These are phyloP conservation scores for Saccharomyces uvarum DNA, from an alignment of 1,139 yeast genomes.

Conservation along the genomic window DNA sequence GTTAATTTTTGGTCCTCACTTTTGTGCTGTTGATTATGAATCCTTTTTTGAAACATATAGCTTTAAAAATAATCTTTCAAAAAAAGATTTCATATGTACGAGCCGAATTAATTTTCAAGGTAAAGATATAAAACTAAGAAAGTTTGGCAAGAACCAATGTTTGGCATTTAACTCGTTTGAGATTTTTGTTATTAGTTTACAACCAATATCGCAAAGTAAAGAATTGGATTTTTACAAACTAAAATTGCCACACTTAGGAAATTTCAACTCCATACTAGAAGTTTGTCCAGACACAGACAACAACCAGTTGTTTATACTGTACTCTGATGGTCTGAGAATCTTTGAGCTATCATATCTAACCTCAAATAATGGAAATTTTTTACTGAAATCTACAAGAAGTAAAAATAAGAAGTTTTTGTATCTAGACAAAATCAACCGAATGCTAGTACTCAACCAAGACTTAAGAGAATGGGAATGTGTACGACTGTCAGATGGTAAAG, in stretches of 20 bases:
- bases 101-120: not conserved
- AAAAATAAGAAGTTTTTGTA: slow-evolving; percentile 19
- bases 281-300: slow-evolving; percentile 6
- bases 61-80: not conserved
- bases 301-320: slow-evolving; percentile 14
- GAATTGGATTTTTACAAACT: slow-evolving; percentile 10
- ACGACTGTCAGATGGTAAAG: slow-evolving; percentile 24
- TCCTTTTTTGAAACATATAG: not conserved
- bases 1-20: not conserved
- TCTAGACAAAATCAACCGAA: slow-evolving; percentile 21
- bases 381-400: slow-evolving; percentile 23
- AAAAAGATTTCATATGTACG: not conserved
- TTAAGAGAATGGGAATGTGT: slow-evolving; percentile 23
- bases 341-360: slow-evolving; percentile 17
- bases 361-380: slow-evolving; percentile 18
- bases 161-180: not conserved
- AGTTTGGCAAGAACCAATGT: not conserved
- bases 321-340: slow-evolving; percentile 19
- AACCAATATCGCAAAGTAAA: not conserved
- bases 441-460: slow-evolving; percentile 20
- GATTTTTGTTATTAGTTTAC: not conserved
- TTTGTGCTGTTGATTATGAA: not conserved
- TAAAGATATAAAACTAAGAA: not conserved
- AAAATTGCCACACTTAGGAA: slow-evolving; percentile 15
- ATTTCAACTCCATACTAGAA: slow-evolving; percentile 17